A percentile compares a stretch with the other conserved stretches of the same genome.
Conservation (phyloP, 1,284 basidiomycete species). For the Cutaneotrichosporon sp. region DNA sequence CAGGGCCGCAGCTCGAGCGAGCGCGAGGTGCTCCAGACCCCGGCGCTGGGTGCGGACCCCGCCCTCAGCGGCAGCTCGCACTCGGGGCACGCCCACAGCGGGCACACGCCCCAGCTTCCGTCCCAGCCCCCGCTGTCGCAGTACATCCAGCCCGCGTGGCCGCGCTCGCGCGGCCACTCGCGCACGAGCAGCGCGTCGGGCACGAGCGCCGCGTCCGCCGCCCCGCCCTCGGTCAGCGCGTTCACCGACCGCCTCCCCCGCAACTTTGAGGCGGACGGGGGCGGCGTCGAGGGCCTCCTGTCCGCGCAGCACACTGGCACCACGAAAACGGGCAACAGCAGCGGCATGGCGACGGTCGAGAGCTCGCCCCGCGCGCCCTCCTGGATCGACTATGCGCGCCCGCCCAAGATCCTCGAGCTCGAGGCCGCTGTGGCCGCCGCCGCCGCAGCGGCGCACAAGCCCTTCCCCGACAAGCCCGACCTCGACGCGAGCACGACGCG, state of each 20-base stretch:
- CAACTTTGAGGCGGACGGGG: background rate
- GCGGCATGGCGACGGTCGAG: background rate
- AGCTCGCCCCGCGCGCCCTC: background rate
- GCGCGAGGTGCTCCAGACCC: background rate
- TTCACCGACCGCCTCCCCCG: constrained; percentile 2
- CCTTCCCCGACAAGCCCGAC: background rate
- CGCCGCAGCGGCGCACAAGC: background rate
- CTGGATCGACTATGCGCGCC: constrained; percentile 2
- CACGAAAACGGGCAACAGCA: background rate
- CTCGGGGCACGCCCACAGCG: background rate
- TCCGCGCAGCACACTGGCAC: background rate
- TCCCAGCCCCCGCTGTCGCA: background rate
- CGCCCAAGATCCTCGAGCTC: background rate
- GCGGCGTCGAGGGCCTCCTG: background rate
- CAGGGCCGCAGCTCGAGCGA: background rate
- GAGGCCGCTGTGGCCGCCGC: background rate
- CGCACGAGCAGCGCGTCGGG: background rate
- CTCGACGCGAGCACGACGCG: background rate
- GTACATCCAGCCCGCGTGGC: background rate
- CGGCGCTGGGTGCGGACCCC: background rate
- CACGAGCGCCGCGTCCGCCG: background rate
- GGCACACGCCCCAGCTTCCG: too few relatives aligned
- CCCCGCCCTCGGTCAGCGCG: background rate
- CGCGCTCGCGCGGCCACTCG: background rate
- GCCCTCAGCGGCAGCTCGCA: background rate